Conservation (phyloP, 2,329 filamentous ascomycete species). For the Harringtonia aguacate region DNA sequence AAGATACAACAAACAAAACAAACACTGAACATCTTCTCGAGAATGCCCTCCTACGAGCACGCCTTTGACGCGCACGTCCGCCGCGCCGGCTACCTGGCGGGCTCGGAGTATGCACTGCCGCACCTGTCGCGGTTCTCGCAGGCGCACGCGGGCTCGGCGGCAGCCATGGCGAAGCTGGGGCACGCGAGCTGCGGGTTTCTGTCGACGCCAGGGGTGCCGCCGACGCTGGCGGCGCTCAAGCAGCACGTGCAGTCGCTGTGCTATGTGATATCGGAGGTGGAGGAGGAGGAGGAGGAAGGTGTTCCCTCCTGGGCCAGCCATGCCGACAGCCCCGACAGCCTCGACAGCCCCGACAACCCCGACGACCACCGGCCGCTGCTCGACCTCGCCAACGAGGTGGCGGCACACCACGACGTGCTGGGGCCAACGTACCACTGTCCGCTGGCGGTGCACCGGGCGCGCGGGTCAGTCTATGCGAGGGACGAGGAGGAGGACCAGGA, state of each 20-base stretch:
- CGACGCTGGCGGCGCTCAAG: slow-evolving; percentile 47
- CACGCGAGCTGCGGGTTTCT: slow-evolving; percentile 49
- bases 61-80: slow-evolving; percentile 7
- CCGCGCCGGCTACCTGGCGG: slow-evolving; percentile 17
- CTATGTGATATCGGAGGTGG: slow-evolving; percentile 38
- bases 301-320: background rate
- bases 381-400: slow-evolving; percentile 34
- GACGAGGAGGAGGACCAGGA: background rate
- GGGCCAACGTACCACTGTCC: slow-evolving; percentile 36
- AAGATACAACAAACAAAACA: too few relatives aligned
- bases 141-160: slow-evolving; percentile 18
- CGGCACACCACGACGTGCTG: slow-evolving; percentile 26
- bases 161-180: slow-evolving; percentile 24
- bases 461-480: too few relatives aligned
- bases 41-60: slow-evolving; percentile 10
- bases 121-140: slow-evolving; percentile 28
- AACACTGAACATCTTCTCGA: too few relatives aligned
- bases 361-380: slow-evolving; percentile 35
- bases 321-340: background rate
- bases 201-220: slow-evolving; percentile 37
- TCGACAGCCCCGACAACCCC: slow-evolving; percentile 34
- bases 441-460: slow-evolving; percentile 19
- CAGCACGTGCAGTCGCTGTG: slow-evolving; percentile 48
- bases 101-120: slow-evolving; percentile 28
- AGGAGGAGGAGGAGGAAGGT: slow-evolving; percentile 17